A percentile compares a stretch with the other conserved stretches of the same genome.
These are phyloP conservation scores for Nothopassalora personata DNA, from an alignment of 2,329 filamentous ascomycete species.

Conservation along the genomic window DNA sequence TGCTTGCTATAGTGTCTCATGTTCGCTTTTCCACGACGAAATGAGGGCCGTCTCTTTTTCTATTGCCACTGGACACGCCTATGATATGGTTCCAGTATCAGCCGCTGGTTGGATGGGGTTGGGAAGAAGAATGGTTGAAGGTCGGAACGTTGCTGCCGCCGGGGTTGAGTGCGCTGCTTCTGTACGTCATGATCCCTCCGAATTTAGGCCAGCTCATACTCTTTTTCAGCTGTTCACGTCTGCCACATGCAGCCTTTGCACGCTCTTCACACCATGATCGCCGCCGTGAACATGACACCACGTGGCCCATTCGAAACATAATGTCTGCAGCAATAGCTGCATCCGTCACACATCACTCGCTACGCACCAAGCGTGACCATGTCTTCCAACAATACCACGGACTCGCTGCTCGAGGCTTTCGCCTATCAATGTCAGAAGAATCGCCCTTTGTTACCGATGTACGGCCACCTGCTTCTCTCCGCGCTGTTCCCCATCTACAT, in stretches of 20 bases:
- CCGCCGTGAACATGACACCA: background rate
- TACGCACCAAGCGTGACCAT: background rate
- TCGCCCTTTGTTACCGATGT: conserved; percentile 49
- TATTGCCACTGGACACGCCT: too few species aligned
- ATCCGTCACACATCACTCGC: background rate
- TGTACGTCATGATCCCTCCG: background rate
- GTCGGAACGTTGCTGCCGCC: background rate
- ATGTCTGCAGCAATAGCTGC: background rate
- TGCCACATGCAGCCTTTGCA: background rate
- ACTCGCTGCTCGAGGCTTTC: conserved; percentile 6
- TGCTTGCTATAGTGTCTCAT: too few species aligned
- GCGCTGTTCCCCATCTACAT: conserved; percentile 79
- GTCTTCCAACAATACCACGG: background rate
- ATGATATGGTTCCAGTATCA: too few species aligned
- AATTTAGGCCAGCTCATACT: background rate
- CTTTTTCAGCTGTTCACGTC: background rate
- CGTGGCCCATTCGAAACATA: background rate
- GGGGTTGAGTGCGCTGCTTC: background rate
- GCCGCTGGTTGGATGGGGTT: too few species aligned
- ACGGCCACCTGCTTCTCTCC: conserved; percentile 59
- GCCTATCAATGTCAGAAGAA: conserved; percentile 17
- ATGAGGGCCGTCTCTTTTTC: too few species aligned
- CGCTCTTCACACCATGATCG: background rate
- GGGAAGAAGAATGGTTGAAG: too few species aligned
- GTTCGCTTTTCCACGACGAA: too few species aligned